Evolutionary conservation across 2,329 filamentous ascomycete species (phyloP), one percentile per base, ranked within the genome.

Genomic region (Fusarium pseudonygamai): DNA sequence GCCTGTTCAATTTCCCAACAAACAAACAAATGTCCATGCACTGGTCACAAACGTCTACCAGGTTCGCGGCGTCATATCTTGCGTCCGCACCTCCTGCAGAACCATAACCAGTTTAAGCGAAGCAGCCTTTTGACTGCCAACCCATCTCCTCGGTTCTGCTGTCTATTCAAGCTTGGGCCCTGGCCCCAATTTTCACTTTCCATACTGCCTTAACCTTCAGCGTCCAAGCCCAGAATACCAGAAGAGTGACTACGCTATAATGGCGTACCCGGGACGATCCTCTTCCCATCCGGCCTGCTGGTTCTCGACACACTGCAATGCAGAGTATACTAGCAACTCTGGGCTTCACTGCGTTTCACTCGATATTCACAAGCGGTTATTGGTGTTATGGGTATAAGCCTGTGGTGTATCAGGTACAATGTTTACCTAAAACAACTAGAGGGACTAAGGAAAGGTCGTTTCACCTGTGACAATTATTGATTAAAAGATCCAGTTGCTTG

Each of bases 181-280:
- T n/a, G 26, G 20, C 45, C 28, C 53, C 61, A 39, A 28, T 46
- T 28, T 42, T 46, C 40, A 28, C 40, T 59, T 61, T 60, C 58
- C 52, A 20, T 28, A 39, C 63, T 43, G 36, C 32, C 24, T 58
- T 43, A 39, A 37, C 45, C 53, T 69, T 45, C 60, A 60, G 49
- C 42, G 36, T 42, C 59, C 59, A 61, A 53, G 49, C 37, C 62
- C 55, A 52, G 39, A 46, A 63, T 67, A 65, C 73, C 73, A 75
- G 64, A 24, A 59, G 55, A 60, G 53, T 57, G 73, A 74, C 12
- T 64, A 66, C 69, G 67, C 70, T 76, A 71, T 70, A 71, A 71
- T 74, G 69, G 73, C 69, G 69, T 69, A 43, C 52, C 24, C 75
- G 73, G 69, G 75, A 73, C 66, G 71, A 62, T 70, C 73, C 71